Evolutionary conservation across 2,329 filamentous ascomycete genomes (phyloP).

Genomic region (Microdochium trichocladiopsis): DNA sequence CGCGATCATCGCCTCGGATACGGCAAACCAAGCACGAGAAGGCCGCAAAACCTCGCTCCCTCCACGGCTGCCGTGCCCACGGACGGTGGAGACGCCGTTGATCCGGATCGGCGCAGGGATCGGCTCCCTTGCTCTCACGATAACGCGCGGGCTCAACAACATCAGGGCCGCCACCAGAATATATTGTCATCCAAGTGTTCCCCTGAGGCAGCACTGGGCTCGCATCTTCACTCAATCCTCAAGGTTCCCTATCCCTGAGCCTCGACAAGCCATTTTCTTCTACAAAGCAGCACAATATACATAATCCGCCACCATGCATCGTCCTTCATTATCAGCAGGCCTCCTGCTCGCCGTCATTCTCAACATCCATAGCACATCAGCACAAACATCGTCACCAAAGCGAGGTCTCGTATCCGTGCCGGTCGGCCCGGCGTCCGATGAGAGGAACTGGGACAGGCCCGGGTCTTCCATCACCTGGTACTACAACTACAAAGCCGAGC

Average conservation of each 20-base stretch:
- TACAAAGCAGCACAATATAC: not conserved
- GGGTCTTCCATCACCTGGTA: slow-evolving; percentile 69
- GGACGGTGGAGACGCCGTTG: not conserved
- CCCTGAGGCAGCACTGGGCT: too few relatives aligned
- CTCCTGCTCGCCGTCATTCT: slow-evolving; percentile 5
- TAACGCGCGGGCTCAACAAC: not conserved
- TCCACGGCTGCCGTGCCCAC: too few relatives aligned
- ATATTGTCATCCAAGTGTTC: too few relatives aligned
- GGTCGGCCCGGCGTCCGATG: slow-evolving; percentile 40
- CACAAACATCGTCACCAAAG: slow-evolving; percentile 36
- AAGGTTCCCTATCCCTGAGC: too few relatives aligned
- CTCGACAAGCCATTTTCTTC: too few relatives aligned
- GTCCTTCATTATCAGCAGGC: not conserved
- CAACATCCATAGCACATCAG: slow-evolving; percentile 5
- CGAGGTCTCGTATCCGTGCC: slow-evolving; percentile 68
- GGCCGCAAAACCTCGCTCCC: too few relatives aligned
- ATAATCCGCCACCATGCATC: not conserved
- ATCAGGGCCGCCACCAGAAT: too few relatives aligned
- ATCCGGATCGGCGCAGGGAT: not conserved
- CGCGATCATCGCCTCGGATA: too few relatives aligned
- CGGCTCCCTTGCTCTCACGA: not conserved
- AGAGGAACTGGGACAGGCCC: slow-evolving; percentile 53
- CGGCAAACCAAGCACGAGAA: too few relatives aligned
- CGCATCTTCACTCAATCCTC: too few relatives aligned
- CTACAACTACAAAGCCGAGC: slow-evolving; percentile 66